A percentile compares a stretch with the other conserved stretches of the same genome.
phyloP scores from a whole-genome alignment of 2,329 filamentous ascomycete genomes.

The Calonectria henricotiae region DNA sequence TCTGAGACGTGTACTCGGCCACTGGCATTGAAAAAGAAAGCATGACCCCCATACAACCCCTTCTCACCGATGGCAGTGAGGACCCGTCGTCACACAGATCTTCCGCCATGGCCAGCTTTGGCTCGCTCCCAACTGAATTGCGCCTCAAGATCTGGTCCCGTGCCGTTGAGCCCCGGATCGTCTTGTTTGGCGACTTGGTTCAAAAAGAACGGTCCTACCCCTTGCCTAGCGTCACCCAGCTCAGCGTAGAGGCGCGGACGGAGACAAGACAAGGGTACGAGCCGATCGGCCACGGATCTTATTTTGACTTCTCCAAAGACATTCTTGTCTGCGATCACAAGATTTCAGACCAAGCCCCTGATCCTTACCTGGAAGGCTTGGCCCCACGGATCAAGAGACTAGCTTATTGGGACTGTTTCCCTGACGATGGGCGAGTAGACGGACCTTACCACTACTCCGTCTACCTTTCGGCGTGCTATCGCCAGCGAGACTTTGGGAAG shows the following conservation, averaged over 20 bases:
- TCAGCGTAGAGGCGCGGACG: constrained; percentile 57
- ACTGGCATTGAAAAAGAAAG: constrained; percentile 23
- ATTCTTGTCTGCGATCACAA: constrained; percentile 60
- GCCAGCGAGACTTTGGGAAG: constrained; percentile 53
- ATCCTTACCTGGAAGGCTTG: constrained; percentile 56
- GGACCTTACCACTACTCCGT: constrained; percentile 56
- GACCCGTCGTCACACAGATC: constrained; percentile 29
- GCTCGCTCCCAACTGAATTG: constrained; percentile 57
- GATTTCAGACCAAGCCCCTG: constrained; percentile 56
- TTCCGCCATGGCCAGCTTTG: constrained; percentile 48
- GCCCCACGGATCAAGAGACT: constrained; percentile 57
- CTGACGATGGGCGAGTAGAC: constrained; percentile 59
- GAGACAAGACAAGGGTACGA: constrained; percentile 59
- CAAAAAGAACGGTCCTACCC: constrained; percentile 54
- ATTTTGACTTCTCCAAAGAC: constrained; percentile 58
- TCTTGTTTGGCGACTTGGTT: constrained; percentile 58
- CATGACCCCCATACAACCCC: constrained; percentile 39
- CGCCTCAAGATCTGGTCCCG: constrained; percentile 60
- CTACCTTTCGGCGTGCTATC: constrained; percentile 57
- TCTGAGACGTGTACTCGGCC: constrained; percentile 27
- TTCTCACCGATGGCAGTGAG: constrained; percentile 32
- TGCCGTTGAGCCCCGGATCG: constrained; percentile 58
- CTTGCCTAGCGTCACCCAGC: constrained; percentile 57
- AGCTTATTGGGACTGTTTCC: constrained; percentile 62
- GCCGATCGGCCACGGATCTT: constrained; percentile 56